These are phyloP conservation scores for Nyctanthes arbortristis DNA, from an alignment of 257 asterid species.

Conservation along the genomic window DNA sequence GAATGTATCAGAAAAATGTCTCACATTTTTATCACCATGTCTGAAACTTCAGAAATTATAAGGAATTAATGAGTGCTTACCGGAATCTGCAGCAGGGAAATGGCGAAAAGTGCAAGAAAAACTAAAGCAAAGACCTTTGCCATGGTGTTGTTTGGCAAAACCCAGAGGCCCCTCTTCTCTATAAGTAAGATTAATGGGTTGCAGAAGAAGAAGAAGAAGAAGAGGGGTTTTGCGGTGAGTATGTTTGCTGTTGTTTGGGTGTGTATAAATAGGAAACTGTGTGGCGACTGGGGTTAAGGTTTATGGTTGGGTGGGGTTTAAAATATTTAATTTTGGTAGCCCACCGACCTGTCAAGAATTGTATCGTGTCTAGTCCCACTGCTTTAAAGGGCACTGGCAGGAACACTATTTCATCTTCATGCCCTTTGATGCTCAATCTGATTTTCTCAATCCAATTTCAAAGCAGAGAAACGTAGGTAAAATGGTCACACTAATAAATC, in stretches of 20 bases:
- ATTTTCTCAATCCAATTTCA: not conserved
- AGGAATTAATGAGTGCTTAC: slow-evolving; percentile 18
- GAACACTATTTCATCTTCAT: not conserved
- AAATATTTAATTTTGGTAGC: not conserved
- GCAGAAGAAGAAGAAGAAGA: not conserved
- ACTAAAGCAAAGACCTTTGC: slow-evolving; percentile 26
- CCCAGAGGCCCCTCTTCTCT: not conserved
- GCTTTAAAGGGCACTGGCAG: not conserved
- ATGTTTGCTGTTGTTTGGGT: not conserved
- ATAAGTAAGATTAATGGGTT: not conserved
- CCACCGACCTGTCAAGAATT: not conserved
- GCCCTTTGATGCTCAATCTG: not conserved
- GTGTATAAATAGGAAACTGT: slow-evolving; percentile 5
- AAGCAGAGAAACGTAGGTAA: not conserved
- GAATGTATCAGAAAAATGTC: not conserved
- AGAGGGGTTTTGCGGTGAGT: not conserved
- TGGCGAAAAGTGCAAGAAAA: slow-evolving; percentile 25
- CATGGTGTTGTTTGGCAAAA: not conserved
- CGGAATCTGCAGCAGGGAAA: slow-evolving; percentile 25
- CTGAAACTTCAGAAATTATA: not conserved
- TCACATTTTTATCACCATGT: not conserved
- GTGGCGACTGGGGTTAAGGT: not conserved
- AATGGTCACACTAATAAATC: not conserved
- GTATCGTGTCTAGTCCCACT: not conserved
- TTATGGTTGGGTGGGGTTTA: not conserved